These are phyloP conservation scores for Chlamydomonas sp. DNA, from an alignment of 139 green algal species.

Conservation along the genomic window DNA sequence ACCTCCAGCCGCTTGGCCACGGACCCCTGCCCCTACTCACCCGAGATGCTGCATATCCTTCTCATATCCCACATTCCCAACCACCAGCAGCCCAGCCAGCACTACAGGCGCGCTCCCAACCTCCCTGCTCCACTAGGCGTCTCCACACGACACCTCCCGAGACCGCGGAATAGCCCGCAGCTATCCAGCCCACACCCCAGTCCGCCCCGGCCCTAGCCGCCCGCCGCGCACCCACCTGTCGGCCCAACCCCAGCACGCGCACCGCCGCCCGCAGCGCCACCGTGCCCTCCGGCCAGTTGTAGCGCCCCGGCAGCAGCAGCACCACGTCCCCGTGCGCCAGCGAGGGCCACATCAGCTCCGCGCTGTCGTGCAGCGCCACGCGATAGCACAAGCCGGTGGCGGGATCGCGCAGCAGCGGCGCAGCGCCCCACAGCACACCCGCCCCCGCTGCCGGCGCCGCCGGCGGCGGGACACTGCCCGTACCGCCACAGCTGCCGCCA, in stretches of 20 bases:
- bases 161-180: background rate
- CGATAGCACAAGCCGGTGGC: background rate
- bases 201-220: background rate
- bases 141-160: no score
- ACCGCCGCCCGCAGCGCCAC: conserved; percentile 16
- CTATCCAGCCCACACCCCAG: background rate
- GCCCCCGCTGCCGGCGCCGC: background rate
- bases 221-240: background rate
- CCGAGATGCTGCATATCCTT: no score
- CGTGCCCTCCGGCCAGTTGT: conserved; percentile 39
- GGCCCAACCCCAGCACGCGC: conserved; percentile 6
- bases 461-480: no score
- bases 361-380: conserved; percentile 1
- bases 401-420: conserved; percentile 13
- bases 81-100: no score
- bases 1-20: no score
- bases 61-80: no score
- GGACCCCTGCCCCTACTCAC: no score
- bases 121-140: no score
- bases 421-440: conserved; percentile 1
- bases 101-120: no score
- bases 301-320: conserved; percentile 48
- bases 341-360: conserved; percentile 21
- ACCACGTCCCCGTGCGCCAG: conserved; percentile 38
- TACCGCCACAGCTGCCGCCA: background rate